Conservation (phyloP, 1,284 basidiomycete species). For the Melampsora americana region DNA sequence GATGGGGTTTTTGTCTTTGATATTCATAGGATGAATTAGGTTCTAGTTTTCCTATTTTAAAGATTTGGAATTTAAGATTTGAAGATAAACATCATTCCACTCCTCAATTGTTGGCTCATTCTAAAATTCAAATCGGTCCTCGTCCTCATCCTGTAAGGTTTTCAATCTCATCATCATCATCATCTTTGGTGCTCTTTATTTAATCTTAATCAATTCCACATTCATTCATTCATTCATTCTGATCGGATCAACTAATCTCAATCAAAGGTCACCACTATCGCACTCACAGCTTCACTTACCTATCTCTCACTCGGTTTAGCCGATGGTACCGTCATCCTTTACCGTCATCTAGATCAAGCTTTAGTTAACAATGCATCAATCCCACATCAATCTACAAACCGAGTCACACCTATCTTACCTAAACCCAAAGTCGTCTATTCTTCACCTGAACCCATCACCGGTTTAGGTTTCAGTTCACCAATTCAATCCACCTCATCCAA, state of each 20-base stretch:
- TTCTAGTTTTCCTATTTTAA: conserved; percentile 71
- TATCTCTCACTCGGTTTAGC: conserved; percentile 86
- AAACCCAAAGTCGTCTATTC: conserved; percentile 67
- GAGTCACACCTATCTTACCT: conserved; percentile 61
- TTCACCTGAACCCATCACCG: conserved; percentile 78
- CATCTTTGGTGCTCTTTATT: conserved; percentile 22
- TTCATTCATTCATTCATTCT: neutral
- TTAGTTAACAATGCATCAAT: conserved; percentile 60
- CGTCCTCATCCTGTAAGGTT: conserved; percentile 72
- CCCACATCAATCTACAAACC: conserved; percentile 45
- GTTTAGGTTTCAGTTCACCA: conserved; percentile 72
- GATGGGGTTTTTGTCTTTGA: too few relatives aligned
- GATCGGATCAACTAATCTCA: neutral
- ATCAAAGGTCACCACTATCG: conserved; percentile 71
- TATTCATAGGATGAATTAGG: conserved; percentile 69
- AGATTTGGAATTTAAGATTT: conserved; percentile 80
- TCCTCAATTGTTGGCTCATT: conserved; percentile 70
- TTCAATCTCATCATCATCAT: conserved; percentile 21
- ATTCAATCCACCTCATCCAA: too few relatives aligned
- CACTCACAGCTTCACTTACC: conserved; percentile 73
- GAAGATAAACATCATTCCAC: conserved; percentile 68
- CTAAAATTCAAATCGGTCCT: conserved; percentile 71
- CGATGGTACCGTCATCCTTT: conserved; percentile 89
- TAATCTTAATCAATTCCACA: neutral
- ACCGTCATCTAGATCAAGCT: conserved; percentile 84